phyloP scores from a whole-genome alignment of 139 green algal genomes.

The Eudorina sp. region DNA sequence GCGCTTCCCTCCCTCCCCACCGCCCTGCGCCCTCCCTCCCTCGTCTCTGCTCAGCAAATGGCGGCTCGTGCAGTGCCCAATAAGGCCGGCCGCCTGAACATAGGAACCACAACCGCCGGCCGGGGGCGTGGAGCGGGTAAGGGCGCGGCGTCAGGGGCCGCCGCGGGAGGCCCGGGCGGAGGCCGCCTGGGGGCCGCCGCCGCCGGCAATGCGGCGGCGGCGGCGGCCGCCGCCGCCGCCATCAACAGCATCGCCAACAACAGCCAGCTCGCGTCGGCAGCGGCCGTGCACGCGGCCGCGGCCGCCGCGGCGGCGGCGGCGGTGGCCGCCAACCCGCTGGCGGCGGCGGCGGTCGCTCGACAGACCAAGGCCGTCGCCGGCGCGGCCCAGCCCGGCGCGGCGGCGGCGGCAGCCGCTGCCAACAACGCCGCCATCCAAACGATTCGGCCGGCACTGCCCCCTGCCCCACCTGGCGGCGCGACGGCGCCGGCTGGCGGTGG shows the following conservation, averaged over 20 bases:
- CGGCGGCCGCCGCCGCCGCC: not conserved
- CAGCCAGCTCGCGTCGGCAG: not conserved
- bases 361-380: not conserved
- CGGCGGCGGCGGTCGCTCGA: not conserved
- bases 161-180: not conserved
- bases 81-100: not conserved
- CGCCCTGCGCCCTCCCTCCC: too few relatives aligned
- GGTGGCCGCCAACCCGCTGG: not conserved
- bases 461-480: not conserved
- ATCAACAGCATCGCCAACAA: not conserved
- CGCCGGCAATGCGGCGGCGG: not conserved
- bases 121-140: too few relatives aligned
- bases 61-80: not conserved
- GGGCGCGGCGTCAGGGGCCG: not conserved
- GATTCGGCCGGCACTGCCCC: not conserved
- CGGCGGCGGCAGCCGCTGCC: not conserved
- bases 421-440: not conserved
- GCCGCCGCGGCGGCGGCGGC: not conserved
- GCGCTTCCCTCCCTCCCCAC: too few relatives aligned
- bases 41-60: slow-evolving; percentile 43
- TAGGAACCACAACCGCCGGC: too few relatives aligned
- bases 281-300: not conserved
- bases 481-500: not conserved
- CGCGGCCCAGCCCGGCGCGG: not conserved
- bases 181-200: not conserved